Conservation (phyloP, 2,329 filamentous ascomycete genomes). For the Venturia oleaginea region DNA sequence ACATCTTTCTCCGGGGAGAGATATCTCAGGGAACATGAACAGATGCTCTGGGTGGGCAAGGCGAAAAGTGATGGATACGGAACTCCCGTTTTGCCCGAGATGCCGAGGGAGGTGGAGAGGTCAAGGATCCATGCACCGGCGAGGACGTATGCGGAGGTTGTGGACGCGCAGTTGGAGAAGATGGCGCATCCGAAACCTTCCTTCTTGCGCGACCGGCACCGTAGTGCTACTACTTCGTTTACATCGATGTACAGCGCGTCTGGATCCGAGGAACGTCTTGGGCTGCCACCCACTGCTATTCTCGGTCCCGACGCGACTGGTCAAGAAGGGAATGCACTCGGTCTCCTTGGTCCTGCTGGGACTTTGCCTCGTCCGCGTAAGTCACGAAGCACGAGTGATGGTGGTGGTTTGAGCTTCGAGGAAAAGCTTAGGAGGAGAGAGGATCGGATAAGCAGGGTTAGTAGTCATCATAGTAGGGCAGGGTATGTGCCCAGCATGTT, state of each 20-base stretch:
- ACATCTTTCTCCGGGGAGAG: slow-evolving; percentile 51
- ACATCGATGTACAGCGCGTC: background rate
- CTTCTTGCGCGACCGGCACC: slow-evolving; percentile 11
- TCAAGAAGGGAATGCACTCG: background rate
- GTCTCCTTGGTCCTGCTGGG: background rate
- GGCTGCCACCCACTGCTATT: background rate
- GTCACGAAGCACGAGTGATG: background rate
- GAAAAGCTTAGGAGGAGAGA: slow-evolving; percentile 3
- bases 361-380: background rate
- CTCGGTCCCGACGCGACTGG: background rate
- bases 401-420: background rate
- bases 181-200: slow-evolving; percentile 28
- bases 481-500: slow-evolving; percentile 11
- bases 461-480: background rate
- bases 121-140: background rate
- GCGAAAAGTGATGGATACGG: slow-evolving; percentile 15
- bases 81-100: background rate
- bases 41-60: slow-evolving; percentile 35
- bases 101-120: background rate
- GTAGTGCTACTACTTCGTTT: background rate
- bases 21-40: slow-evolving; percentile 53
- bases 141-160: slow-evolving; percentile 9
- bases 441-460: slow-evolving; percentile 1
- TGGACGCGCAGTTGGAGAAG: slow-evolving; percentile 24
- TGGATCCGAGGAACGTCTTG: background rate